Percentiles rank a stretch among this genome's conserved stretches.
Conservation (phyloP, 345 rosid species). For the Lumnitzera littorea region DNA sequence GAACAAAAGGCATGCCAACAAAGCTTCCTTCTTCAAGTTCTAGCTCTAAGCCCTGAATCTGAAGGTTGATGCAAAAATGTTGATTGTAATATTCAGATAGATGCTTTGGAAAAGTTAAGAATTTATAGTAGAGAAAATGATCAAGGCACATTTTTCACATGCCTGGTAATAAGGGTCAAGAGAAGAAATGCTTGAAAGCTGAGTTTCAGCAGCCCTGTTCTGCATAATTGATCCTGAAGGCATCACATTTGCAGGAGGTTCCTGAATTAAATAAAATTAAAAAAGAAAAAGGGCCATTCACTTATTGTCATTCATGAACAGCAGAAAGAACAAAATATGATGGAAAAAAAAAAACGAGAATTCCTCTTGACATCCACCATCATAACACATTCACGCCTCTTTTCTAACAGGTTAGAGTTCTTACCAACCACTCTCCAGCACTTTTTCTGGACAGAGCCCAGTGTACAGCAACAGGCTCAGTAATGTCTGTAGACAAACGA, state of each 20-base stretch:
- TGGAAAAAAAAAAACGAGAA: constrained; percentile 7
- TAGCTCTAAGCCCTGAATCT: constrained; percentile 73
- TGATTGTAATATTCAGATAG: not conserved
- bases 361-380: not conserved
- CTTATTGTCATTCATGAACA: constrained; percentile 12
- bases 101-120: not conserved
- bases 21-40: constrained; percentile 66
- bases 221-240: constrained; percentile 71
- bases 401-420: constrained; percentile 11
- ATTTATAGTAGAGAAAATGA: constrained; percentile 5
- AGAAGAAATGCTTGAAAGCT: constrained; percentile 29
- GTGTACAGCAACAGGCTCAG: constrained; percentile 69
- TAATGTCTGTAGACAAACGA: constrained; percentile 58
- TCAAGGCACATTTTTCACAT: constrained; percentile 13
- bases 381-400: too few relatives aligned
- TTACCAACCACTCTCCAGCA: constrained; percentile 93
- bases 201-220: constrained; percentile 55
- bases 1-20: constrained; percentile 92
- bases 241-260: constrained; percentile 54
- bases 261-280: constrained; percentile 27
- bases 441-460: constrained; percentile 87
- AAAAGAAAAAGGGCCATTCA: constrained; percentile 20
- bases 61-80: constrained; percentile 14
- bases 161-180: constrained; percentile 58
- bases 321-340: constrained; percentile 9